A percentile compares a stretch with the other conserved stretches of the same genome.
phyloP scores from a whole-genome alignment of 257 asterid species.

The Nicotiana knightiana region DNA sequence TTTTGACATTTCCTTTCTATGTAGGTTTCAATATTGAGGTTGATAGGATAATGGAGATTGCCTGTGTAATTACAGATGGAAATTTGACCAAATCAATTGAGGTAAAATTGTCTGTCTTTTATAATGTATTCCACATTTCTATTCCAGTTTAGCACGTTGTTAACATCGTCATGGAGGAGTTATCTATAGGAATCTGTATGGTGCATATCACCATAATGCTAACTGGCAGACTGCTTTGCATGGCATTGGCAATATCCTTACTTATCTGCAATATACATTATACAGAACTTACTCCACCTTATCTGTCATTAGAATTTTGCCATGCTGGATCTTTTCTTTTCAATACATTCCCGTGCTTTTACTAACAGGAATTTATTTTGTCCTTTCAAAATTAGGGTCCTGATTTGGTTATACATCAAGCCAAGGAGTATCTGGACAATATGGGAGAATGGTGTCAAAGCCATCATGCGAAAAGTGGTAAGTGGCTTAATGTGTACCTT shows the following conservation, averaged over 20 bases:
- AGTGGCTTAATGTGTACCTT: constrained; percentile 7
- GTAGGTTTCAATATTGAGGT: constrained; percentile 77
- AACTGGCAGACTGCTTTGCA: constrained; percentile 3
- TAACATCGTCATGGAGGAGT: not conserved
- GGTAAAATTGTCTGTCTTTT: constrained; percentile 32
- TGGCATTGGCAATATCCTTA: not conserved
- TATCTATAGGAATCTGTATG: not conserved
- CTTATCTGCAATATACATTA: not conserved
- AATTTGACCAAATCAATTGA: constrained; percentile 64
- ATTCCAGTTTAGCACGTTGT: constrained; percentile 5
- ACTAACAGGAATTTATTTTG: not conserved
- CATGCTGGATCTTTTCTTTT: not conserved
- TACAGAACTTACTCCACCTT: not conserved
- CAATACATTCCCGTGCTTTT: not conserved
- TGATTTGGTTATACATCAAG: constrained; percentile 80
- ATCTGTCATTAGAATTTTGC: not conserved
- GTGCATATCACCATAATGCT: not conserved
- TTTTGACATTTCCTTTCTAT: constrained; percentile 18
- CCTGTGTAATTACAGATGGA: constrained; percentile 92
- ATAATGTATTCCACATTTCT: not conserved
- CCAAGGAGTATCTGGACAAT: constrained; percentile 68
- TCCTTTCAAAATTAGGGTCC: constrained; percentile 58
- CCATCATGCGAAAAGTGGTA: constrained; percentile 88
- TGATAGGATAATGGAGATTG: constrained; percentile 91
- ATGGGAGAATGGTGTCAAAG: constrained; percentile 99